These are phyloP conservation scores for Fusarium lyarnte DNA, from an alignment of 2,329 filamentous ascomycete genomes.

Conservation along the genomic window DNA sequence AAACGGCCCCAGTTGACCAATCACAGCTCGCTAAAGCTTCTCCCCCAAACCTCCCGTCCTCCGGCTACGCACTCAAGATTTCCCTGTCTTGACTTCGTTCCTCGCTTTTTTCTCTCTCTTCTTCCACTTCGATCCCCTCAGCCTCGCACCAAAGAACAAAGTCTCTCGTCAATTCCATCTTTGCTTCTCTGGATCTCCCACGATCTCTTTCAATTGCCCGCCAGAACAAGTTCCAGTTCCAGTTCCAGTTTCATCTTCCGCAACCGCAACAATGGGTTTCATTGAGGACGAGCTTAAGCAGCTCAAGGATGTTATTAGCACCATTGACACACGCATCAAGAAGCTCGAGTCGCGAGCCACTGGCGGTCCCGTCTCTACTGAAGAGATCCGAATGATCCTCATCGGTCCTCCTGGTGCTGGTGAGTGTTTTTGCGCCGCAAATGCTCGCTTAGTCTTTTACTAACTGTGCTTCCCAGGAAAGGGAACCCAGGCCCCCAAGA, in stretches of 20 bases:
- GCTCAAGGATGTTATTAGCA: constrained; percentile 84
- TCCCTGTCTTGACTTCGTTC: constrained; percentile 39
- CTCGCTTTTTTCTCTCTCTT: constrained; percentile 32
- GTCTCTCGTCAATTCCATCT: constrained; percentile 12
- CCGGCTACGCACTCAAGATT: constrained; percentile 46
- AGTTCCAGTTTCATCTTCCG: constrained; percentile 29
- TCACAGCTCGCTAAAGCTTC: constrained; percentile 38
- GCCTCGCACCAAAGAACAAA: constrained; percentile 25
- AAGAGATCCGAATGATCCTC: constrained; percentile 92
- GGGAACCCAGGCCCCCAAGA: constrained; percentile 96
- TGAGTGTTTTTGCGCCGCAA: constrained; percentile 58
- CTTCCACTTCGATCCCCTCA: constrained; percentile 14
- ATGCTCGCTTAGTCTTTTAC: constrained; percentile 1
- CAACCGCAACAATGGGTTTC: constrained; percentile 77
- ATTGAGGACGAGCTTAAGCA: constrained; percentile 86
- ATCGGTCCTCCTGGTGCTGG: constrained; percentile 98
- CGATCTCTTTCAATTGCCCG: constrained; percentile 27
- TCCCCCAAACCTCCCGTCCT: constrained; percentile 45
- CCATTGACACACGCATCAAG: constrained; percentile 86
- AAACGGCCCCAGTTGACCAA: constrained; percentile 32
- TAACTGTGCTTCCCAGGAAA: constrained; percentile 73
- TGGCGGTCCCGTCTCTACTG: constrained; percentile 60
- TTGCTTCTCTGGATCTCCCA: constrained; percentile 21
- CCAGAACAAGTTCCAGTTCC: constrained; percentile 25
- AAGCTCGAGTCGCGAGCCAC: constrained; percentile 81